phyloP scores from a whole-genome alignment of 306 rosid species.

The Rosa lucieae region DNA sequence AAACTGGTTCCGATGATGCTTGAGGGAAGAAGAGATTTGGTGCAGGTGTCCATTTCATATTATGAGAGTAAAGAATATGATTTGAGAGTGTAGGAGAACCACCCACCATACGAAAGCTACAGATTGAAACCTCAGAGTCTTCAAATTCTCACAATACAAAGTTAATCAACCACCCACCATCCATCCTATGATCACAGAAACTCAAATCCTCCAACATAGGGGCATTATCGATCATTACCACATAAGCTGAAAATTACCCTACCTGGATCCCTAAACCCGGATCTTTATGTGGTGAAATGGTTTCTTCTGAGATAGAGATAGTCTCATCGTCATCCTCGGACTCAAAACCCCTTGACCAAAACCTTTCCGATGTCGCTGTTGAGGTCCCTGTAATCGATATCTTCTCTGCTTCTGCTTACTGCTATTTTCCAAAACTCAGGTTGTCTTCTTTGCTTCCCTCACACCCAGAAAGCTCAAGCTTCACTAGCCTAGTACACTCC shows the following conservation, averaged over 20 bases:
- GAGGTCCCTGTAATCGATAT: conserved; percentile 54
- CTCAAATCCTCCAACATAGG: conserved; percentile 75
- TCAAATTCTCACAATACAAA: conserved; percentile 74
- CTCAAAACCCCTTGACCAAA: conserved; percentile 42
- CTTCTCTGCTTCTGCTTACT: conserved; percentile 70
- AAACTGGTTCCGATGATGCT: conserved; percentile 50
- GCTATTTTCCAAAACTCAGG: conserved; percentile 72
- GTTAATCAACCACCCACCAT: conserved; percentile 79
- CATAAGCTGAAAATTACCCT: no score
- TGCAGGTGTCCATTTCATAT: conserved; percentile 83
- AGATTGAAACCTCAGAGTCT: conserved; percentile 62
- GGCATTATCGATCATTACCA: no score
- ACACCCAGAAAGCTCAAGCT: conserved; percentile 78
- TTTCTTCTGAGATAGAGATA: conserved; percentile 83
- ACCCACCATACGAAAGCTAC: no score
- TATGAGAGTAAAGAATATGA: conserved; percentile 54
- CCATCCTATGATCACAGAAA: conserved; percentile 78
- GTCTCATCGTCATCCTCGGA: conserved; percentile 45
- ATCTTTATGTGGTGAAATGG: conserved; percentile 21
- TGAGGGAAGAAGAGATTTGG: conserved; percentile 57
- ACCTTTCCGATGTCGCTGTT: conserved; percentile 13
- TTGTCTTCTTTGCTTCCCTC: conserved; percentile 60
- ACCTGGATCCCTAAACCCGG: neutral
- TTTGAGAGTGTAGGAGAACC: conserved; percentile 61
- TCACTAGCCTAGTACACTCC: conserved; percentile 79